A percentile compares a stretch with the other conserved stretches of the same genome.
phyloP scores from a whole-genome alignment of 1,284 basidiomycete genomes.

The Leucoagaricus sp. region DNA sequence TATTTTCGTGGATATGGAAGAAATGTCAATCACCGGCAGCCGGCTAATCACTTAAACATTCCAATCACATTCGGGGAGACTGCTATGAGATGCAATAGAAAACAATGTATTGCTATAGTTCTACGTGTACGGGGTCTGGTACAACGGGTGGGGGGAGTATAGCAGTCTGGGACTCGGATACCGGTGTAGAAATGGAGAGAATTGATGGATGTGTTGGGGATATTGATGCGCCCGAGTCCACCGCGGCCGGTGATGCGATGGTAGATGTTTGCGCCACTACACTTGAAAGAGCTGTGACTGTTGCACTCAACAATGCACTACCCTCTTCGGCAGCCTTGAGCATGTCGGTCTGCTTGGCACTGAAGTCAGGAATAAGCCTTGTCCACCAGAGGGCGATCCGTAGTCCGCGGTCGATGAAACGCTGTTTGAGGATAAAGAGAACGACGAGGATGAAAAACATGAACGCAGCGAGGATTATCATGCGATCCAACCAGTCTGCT shows the following conservation, averaged over 20 bases:
- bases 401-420: conserved; percentile 75
- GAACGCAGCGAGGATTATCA: conserved; percentile 79
- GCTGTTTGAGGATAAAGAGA: conserved; percentile 83
- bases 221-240: not conserved
- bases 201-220: not conserved
- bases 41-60: conserved; percentile 7
- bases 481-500: conserved; percentile 89
- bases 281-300: conserved; percentile 1
- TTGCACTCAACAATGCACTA: conserved; percentile 10
- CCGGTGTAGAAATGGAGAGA: conserved; percentile 1
- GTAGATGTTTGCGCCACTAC: conserved; percentile 8
- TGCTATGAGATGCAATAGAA: too few relatives aligned
- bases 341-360: conserved; percentile 29
- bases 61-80: conserved; percentile 6
- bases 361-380: conserved; percentile 50
- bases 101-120: conserved; percentile 2
- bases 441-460: conserved; percentile 84
- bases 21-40: not conserved
- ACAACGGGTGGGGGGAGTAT: not conserved
- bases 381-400: conserved; percentile 82
- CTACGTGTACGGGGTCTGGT: conserved; percentile 1
- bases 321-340: conserved; percentile 25
- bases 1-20: not conserved
- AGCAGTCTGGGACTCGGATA: conserved; percentile 4
- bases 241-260: not conserved